A percentile compares a stretch with the other conserved stretches of the same genome.
phyloP scores from a whole-genome alignment of 2,329 filamentous ascomycete species.

The Microcera coccophila region DNA sequence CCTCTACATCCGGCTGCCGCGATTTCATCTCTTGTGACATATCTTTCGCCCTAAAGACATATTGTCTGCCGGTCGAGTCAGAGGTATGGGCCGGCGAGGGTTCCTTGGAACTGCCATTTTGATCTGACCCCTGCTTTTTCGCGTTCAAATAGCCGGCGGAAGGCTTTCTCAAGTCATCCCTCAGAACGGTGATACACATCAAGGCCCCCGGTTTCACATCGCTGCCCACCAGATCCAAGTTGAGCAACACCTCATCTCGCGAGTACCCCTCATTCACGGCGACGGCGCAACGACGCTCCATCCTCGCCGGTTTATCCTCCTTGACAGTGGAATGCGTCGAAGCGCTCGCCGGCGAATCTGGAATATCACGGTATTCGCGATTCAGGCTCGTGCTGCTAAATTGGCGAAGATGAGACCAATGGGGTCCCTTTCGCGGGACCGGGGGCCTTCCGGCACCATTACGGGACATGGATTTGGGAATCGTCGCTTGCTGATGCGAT shows the following conservation, averaged over 20 bases:
- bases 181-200: slow-evolving; percentile 66
- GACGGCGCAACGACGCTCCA: slow-evolving; percentile 50
- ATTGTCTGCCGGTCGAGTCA: slow-evolving; percentile 40
- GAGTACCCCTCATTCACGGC: slow-evolving; percentile 70
- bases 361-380: slow-evolving; percentile 36
- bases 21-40: slow-evolving; percentile 64
- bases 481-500: slow-evolving; percentile 19
- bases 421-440: slow-evolving; percentile 43
- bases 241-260: slow-evolving; percentile 75
- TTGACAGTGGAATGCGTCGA: slow-evolving; percentile 49
- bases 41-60: slow-evolving; percentile 69
- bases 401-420: slow-evolving; percentile 53
- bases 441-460: slow-evolving; percentile 25
- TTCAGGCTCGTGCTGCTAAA: slow-evolving; percentile 48
- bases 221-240: slow-evolving; percentile 64
- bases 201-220: slow-evolving; percentile 63
- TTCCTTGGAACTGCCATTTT: slow-evolving; percentile 19
- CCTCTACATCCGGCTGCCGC: slow-evolving; percentile 61
- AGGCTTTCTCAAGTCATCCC: slow-evolving; percentile 43
- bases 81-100: slow-evolving; percentile 19
- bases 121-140: slow-evolving; percentile 31
- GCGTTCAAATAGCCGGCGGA: slow-evolving; percentile 28
- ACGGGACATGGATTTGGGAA: slow-evolving; percentile 24
- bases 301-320: slow-evolving; percentile 31
- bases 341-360: slow-evolving; percentile 45